Evolutionary conservation across 352 stramenopile genomes (phyloP), one percentile per base, ranked within the genome.

Genomic region (Pythium aristosporum): DNA sequence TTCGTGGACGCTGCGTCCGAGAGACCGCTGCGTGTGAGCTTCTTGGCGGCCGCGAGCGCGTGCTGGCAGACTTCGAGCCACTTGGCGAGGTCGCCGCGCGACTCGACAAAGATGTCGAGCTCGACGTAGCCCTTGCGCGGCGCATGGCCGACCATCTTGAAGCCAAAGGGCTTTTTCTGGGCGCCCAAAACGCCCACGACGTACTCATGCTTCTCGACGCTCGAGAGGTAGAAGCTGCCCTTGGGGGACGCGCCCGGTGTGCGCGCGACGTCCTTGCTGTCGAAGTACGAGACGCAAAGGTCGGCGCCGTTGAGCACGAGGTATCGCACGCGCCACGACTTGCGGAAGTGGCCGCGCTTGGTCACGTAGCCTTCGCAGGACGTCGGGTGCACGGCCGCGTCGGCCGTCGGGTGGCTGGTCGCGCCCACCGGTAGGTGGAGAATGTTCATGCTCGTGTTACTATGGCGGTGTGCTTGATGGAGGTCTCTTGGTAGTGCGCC

Each of bases 291-390:
- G 5, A 91, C 78, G 18, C 74, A 70, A 32, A 92, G 72, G 59
- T 88, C 80, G 6, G 81, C 76, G 13, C 84, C 86, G 65, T 92
- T 76, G 32, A 95, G 71, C 30, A 89, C 71, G 12, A 95, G 77
- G 65, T 87, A 95, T 30, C 86, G 82, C 42, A 91, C 76, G 44
- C 80, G 80, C 86, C 84, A 95, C 28, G 84, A 91, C 72, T 95
- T 95, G 67, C 82, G 77, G 51, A 93, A 89, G 65, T 92, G 84
- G 0, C 84, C 84, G 53, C 86, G 81, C 67, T 95, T 95, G 46
- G 80, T 95, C 57, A 95, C 84, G 67, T 95, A 95, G 51, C 86
- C 86, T 63, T 93, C 86, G 54, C 84, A 92, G 5, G 82, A 93
- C 15, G 84, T 93, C 21, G 80, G 80, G 44, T 77, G 79, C 49